Conservation (phyloP, 2,329 filamentous ascomycete genomes). For the Penicillium palitans region DNA sequence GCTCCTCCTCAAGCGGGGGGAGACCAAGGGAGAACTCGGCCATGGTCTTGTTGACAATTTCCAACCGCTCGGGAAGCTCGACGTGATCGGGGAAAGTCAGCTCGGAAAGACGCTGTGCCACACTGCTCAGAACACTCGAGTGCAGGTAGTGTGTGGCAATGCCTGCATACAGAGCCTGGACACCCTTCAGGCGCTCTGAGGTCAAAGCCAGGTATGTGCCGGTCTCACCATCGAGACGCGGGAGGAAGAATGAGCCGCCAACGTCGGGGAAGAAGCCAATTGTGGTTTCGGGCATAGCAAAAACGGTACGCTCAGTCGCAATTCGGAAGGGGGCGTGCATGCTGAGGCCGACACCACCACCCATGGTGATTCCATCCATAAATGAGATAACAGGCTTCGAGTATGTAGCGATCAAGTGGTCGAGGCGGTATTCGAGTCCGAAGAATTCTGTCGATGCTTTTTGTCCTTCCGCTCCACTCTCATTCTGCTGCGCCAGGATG, state of each 20-base stretch:
- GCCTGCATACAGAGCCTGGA: constrained; percentile 85
- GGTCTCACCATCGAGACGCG: constrained; percentile 78
- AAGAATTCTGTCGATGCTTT: constrained; percentile 81
- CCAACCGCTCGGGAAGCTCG: constrained; percentile 60
- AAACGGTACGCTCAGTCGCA: constrained; percentile 90
- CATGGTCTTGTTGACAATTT: constrained; percentile 79
- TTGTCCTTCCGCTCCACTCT: constrained; percentile 67
- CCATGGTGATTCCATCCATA: constrained; percentile 99
- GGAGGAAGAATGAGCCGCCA: constrained; percentile 92
- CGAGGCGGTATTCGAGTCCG: constrained; percentile 89
- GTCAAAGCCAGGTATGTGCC: constrained; percentile 94
- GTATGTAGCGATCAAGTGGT: constrained; percentile 94
- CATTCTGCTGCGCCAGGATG: constrained; percentile 72
- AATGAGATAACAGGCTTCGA: constrained; percentile 89
- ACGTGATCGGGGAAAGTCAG: constrained; percentile 82
- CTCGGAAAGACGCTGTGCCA: constrained; percentile 85
- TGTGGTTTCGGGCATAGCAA: constrained; percentile 97
- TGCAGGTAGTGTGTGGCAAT: constrained; percentile 96
- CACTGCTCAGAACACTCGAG: constrained; percentile 76
- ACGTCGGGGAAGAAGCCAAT: constrained; percentile 99
- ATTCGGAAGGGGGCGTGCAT: constrained; percentile 95
- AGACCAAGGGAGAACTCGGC: constrained; percentile 88
- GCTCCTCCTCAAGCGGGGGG: constrained; percentile 61
- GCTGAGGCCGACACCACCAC: constrained; percentile 90
- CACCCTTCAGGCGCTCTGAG: constrained; percentile 76